These are phyloP conservation scores for Deinandra increscens DNA, from an alignment of 129 eudicot species.

Conservation along the genomic window DNA sequence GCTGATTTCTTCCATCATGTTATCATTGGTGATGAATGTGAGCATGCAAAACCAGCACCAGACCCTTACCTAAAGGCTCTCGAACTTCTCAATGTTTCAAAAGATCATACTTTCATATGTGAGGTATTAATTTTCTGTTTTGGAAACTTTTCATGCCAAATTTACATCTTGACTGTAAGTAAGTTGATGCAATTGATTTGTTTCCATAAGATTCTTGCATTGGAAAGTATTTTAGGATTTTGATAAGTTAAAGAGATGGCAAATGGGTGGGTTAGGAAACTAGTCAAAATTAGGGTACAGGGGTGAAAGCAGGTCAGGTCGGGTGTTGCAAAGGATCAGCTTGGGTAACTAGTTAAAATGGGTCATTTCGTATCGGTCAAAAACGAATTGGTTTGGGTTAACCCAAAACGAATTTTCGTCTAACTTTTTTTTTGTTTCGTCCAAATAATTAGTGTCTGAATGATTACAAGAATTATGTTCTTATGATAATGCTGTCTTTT, in stretches of 20 bases:
- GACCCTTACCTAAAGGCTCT: slow-evolving; percentile 90
- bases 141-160: background rate
- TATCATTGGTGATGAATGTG: slow-evolving; percentile 82
- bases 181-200: slow-evolving; percentile 7
- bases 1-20: slow-evolving; percentile 81
- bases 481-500: background rate
- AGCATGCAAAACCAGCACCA: slow-evolving; percentile 85
- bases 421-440: background rate
- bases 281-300: background rate
- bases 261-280: background rate
- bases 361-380: background rate
- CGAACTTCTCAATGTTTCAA: slow-evolving; percentile 75
- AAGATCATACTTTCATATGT: slow-evolving; percentile 78
- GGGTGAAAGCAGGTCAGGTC: background rate
- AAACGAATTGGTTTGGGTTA: background rate
- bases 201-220: background rate
- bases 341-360: background rate
- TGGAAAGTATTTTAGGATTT: background rate
- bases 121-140: slow-evolving; percentile 53
- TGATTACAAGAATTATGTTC: background rate
- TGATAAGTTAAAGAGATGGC: background rate
- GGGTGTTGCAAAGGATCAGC: background rate
- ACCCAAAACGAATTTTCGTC: background rate
- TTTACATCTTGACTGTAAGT: background rate
- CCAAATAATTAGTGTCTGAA: background rate